Base-by-base conservation (phyloP, 2,329 filamentous ascomycete genomes). In the Leptosphaerulina australis region DNA sequence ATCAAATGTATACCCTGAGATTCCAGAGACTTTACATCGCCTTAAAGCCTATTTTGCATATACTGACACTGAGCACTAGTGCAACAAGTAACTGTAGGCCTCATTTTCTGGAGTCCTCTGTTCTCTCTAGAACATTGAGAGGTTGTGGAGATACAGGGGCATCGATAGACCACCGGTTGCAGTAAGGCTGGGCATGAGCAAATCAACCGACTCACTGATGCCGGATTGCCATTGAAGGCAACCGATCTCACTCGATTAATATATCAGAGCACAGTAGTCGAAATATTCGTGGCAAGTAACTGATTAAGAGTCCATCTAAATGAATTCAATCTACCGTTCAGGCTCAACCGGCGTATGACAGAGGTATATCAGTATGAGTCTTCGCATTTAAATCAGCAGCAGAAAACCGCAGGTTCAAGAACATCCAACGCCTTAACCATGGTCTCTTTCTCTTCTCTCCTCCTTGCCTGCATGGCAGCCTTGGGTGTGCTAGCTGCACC, bases 361-460 rank as follows among this genome's bases (percentile, higher is more conserved):
- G 9, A 2, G 12, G n/a, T 40, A 44, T 44, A 50, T 44, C 26
- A 39, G 34, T 5, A 3, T 14, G 5, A 14, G 4, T 5, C 6
- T 24, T 21, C 17, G n/a, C 18, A 20, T 4, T 18, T 1, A 5
- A 6, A 33, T 20, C 30, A n/a, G 8, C 7, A 38, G 7, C 11
- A 40, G 15, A 15, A n/a, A n/a, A 43, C 18, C 12, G 15, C 29
- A 39, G 7, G 0, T 15, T 1, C 11, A 37, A 3, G 11, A 39
- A 14, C 17, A 37, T 4, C 15, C 11, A 5, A 41, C 12, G n/a
- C 1, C 10, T 3, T 2, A 30, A 55, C 31, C 11, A 64, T 63
- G 58, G 58, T 63, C 15, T 62, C 60, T 12, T 64, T 63, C 58
- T 63, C 56, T 31, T 53, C 56, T 11, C 47, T 64, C 34, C 49